A percentile compares a stretch with the other conserved stretches of the same genome.
These are phyloP conservation scores for Volvox carteri DNA, from an alignment of 163 green algal genomes.

Conservation along the genomic window DNA sequence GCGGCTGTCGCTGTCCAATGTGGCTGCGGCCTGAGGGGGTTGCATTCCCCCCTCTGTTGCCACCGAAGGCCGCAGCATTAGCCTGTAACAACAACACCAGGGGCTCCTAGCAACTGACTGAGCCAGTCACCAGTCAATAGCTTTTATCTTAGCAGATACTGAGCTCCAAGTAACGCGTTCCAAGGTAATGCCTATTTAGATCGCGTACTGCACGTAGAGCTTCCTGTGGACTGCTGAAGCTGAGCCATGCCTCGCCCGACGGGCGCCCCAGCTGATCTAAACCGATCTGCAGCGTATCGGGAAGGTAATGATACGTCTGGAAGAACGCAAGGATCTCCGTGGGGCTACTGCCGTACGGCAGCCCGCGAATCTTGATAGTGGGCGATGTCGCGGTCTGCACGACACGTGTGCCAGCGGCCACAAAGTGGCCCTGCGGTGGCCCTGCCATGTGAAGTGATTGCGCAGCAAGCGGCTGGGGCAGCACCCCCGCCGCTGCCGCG, in stretches of 20 bases:
- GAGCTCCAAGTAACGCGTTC: slow-evolving; percentile 81
- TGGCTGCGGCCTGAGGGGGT: too few species aligned
- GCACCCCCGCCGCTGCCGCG: neutral
- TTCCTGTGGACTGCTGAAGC: slow-evolving; percentile 69
- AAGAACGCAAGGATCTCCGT: slow-evolving; percentile 81
- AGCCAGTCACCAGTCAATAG: too few species aligned
- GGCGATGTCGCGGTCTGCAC: slow-evolving; percentile 49
- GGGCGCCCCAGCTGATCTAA: slow-evolving; percentile 72
- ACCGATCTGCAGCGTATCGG: slow-evolving; percentile 76
- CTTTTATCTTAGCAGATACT: slow-evolving; percentile 71
- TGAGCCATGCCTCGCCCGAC: slow-evolving; percentile 78
- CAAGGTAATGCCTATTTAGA: slow-evolving; percentile 78
- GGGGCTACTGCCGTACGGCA: slow-evolving; percentile 75
- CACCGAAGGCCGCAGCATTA: too few species aligned
- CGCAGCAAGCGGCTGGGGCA: neutral
- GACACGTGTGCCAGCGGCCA: slow-evolving; percentile 29
- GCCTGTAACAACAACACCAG: too few species aligned
- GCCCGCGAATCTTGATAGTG: slow-evolving; percentile 77
- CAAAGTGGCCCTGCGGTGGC: slow-evolving; percentile 25
- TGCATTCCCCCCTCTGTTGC: too few species aligned
- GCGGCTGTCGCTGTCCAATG: too few species aligned
- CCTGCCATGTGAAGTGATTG: slow-evolving; percentile 27
- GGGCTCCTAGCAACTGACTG: too few species aligned
- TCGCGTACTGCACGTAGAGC: slow-evolving; percentile 69
- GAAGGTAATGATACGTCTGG: slow-evolving; percentile 72